Evolutionary conservation across 140 eudicot genomes (phyloP), one percentile per base, ranked within the genome.

Genomic region (Stevia rebaudiana): DNA sequence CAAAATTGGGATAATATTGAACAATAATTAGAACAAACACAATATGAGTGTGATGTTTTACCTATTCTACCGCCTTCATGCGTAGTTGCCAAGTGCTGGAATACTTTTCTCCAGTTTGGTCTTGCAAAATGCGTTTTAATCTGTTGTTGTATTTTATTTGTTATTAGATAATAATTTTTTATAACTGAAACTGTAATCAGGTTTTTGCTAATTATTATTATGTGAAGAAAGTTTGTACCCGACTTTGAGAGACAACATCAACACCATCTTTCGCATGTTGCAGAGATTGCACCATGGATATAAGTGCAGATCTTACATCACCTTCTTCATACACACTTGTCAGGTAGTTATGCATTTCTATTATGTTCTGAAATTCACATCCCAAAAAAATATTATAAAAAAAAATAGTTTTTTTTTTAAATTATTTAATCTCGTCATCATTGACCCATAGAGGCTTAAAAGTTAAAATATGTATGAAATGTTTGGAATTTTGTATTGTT

Each of bases 51-150:
- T 49, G 55, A 35, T 22, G 61, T 18, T 56, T 74, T 84, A 91
- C 98, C 98, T 8, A 91, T 82, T 36, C 82, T 76, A n/a, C 81
- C 57, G 33, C 75, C 41, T 13, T 78, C 73, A 70, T 91, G 95
- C 5, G 69, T 58, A 48, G 42, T 64, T 33, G 89, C 76, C 74
- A 91, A 74, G 18, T 67, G 58, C 7, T 74, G 13, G 63, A 91
- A 91, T 55, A 91, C 94, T 68, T 81, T 91, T 75, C 78, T 84
- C 96, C 96, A 91, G 63, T 91, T 91, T 8, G 98, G 98, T 75
- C 98, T 82, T 61, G 98, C 86, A 67, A 91, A 91, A 79, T 91
- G 98, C 48, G 98, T 87, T 60, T 81, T 76, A 43, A 91, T 87
- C 98, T 91, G 87, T 71, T 21, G 5, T n/a, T 17, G 25, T 24